phyloP scores from a whole-genome alignment of 129 eudicot genomes.

The Tanacetum coccineum region DNA sequence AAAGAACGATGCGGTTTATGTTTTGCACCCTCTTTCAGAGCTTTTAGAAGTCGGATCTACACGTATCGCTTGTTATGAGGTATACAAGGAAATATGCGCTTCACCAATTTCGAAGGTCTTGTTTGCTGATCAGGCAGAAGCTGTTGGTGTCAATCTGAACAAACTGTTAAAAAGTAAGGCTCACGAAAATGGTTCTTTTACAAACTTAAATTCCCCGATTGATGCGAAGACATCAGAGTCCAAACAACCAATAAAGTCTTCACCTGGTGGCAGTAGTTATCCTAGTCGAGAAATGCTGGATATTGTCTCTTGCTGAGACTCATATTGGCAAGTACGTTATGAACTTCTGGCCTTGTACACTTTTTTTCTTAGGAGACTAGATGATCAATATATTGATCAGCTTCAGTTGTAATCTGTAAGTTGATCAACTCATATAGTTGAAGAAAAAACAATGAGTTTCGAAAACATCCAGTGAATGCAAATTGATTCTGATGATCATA shows the following conservation, averaged over 20 bases:
- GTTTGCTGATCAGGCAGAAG: slow-evolving; percentile 81
- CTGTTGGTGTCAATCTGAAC: slow-evolving; percentile 39
- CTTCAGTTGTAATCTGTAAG: not conserved
- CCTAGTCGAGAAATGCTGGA: slow-evolving; percentile 25
- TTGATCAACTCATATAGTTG: no score
- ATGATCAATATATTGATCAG: not conserved
- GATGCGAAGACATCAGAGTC: slow-evolving; percentile 8
- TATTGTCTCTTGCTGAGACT: slow-evolving; percentile 36
- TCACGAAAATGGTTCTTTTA: slow-evolving; percentile 10
- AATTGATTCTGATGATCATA: no score
- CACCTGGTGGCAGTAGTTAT: slow-evolving; percentile 8
- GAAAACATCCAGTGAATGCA: no score
- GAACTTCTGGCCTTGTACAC: not conserved
- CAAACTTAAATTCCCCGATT: not conserved
- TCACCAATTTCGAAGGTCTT: slow-evolving; percentile 61
- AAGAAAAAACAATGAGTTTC: no score
- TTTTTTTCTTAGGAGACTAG: not conserved
- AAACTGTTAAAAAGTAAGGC: slow-evolving; percentile 14
- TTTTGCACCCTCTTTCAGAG: slow-evolving; percentile 78
- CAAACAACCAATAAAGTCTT: slow-evolving; percentile 1
- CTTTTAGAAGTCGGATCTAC: slow-evolving; percentile 65
- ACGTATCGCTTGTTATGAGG: slow-evolving; percentile 55
- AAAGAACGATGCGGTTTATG: slow-evolving; percentile 50
- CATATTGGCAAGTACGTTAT: slow-evolving; percentile 31
- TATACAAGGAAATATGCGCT: slow-evolving; percentile 67